Evolutionary conservation across 2,329 filamentous ascomycete species (phyloP), one percentile per base, ranked within the genome.

Genomic region (Westerdykella ornata): DNA sequence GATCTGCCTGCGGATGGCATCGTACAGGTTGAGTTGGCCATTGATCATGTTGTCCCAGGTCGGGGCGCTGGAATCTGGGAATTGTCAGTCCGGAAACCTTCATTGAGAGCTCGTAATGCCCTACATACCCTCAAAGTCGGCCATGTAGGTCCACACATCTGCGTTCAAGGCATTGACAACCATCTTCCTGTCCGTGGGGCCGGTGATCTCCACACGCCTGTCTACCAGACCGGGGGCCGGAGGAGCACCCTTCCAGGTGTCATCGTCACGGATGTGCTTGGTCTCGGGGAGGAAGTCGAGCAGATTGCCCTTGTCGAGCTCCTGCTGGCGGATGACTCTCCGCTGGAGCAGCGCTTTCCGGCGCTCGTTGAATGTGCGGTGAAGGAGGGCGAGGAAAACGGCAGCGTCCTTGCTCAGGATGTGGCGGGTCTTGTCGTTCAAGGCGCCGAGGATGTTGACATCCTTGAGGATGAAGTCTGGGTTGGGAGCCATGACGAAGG

Each of bases 11-110:
- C 92, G 86, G 64, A 94, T 88, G 54, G 89, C 92, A 60, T 97
- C 92, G 74, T 96, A 94, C 43, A 98, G 79, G 74, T 97, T 98
- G 54, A 96, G 82, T 71, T 98, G 92, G 49, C 92, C 92, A 56
- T 92, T 94, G 74, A 97, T 84, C 89, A 97, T 97, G 74, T 97
- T 97, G 54, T 95, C 88, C 92, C 92, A 98, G 33, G 92, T 96
- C 17, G 92, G 92, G 17, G 92, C 89, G 62, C 78, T 92, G 5
- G 92, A 95, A 68, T 97, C 89, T 95, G 57, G 13, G 22, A 9
- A 5, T 14, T 35, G 42, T 61, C 30, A 59, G 47, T 20, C 9
- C 12, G 22, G 12, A 9, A n/a, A n/a, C 3, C 7, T 26, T 26
- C 22, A 7, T 26, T 35, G 26, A 19, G 4, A 17, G 15, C 14